Evolutionary conservation across 176 grass and related monocot genomes (phyloP), one percentile per base, ranked within the genome.

Genomic region (Tillandsia leiboldiana): DNA sequence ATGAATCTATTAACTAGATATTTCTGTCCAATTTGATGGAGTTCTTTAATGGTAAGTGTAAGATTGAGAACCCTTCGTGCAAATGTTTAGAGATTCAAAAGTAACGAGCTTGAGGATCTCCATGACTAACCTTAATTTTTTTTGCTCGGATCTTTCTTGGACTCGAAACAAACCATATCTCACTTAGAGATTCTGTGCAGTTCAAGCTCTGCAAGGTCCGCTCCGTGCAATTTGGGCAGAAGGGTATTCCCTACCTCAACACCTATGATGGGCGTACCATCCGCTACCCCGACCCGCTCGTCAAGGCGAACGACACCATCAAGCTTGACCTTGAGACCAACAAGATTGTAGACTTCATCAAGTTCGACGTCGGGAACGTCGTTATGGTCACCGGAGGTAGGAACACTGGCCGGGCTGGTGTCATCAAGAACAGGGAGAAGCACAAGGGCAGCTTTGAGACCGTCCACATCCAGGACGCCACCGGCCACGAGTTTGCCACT

Each of bases 381-480:
- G 74, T 77, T 15, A 77, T 77, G 74, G 74, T 77, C 28, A 77
- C 74, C 11, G 74, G 74, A 17, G 74, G 74, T 51, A 77, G 74
- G 51, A 77, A 77, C 65, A 77, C 65, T 10, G 74, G 74, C 7
- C 74, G 74, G 9, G 74, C 69, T 0, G 74, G 74, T 50, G 33
- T 77, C 26, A 77, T 77, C 51, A 77, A 77, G 74, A 77, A 77
- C 74, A 67, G 74, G 51, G 74, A 77, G 65, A 77, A 77, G 64
- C 74, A 77, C 52, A 77, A 77, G 18, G 74, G 74, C 10, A 67
- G 73, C 26, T 75, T 75, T 24, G 73, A 75, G 63, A 75, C 73
- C 11, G 54, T 75, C 73, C 74, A 77, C 17, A 8, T 77, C 5
- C 74, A 77, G 49, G 74, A 77, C 59, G 64, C 74, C 18, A 68